Conservation (phyloP, 2,329 filamentous ascomycete genomes). For the Chrysosporium keratinophilum region DNA sequence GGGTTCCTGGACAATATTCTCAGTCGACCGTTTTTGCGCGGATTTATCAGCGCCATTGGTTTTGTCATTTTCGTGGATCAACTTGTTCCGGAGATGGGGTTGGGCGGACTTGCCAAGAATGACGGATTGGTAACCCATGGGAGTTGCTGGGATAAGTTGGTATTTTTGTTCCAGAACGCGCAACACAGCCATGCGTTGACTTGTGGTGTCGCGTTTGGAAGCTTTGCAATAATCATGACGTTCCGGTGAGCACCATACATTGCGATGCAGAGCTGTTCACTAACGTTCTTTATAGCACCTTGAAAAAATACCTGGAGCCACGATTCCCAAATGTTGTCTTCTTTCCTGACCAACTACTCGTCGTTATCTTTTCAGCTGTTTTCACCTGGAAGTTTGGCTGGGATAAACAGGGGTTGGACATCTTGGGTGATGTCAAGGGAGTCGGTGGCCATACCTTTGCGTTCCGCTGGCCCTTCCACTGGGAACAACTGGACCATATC, state of each 20-base stretch:
- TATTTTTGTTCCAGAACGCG: slow-evolving; percentile 63
- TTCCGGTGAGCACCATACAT: slow-evolving; percentile 51
- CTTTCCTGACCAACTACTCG: slow-evolving; percentile 79
- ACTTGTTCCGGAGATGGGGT: slow-evolving; percentile 77
- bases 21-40: slow-evolving; percentile 80
- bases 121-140: slow-evolving; percentile 61
- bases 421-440: slow-evolving; percentile 72
- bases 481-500: slow-evolving; percentile 67
- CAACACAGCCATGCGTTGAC: slow-evolving; percentile 63
- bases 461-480: slow-evolving; percentile 76
- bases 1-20: slow-evolving; percentile 93
- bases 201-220: slow-evolving; percentile 61
- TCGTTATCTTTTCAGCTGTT: slow-evolving; percentile 75
- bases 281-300: slow-evolving; percentile 44
- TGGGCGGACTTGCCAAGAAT: slow-evolving; percentile 55
- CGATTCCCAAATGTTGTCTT: slow-evolving; percentile 73
- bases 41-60: slow-evolving; percentile 95
- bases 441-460: slow-evolving; percentile 60
- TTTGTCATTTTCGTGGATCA: slow-evolving; percentile 95
- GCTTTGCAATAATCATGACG: slow-evolving; percentile 84
- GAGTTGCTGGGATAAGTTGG: slow-evolving; percentile 74
- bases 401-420: slow-evolving; percentile 67
- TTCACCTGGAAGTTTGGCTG: slow-evolving; percentile 67
- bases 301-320: slow-evolving; percentile 72
- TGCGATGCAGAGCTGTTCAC: neutral